Conservation (phyloP, 257 asterid species). For the Salvia hispanica region DNA sequence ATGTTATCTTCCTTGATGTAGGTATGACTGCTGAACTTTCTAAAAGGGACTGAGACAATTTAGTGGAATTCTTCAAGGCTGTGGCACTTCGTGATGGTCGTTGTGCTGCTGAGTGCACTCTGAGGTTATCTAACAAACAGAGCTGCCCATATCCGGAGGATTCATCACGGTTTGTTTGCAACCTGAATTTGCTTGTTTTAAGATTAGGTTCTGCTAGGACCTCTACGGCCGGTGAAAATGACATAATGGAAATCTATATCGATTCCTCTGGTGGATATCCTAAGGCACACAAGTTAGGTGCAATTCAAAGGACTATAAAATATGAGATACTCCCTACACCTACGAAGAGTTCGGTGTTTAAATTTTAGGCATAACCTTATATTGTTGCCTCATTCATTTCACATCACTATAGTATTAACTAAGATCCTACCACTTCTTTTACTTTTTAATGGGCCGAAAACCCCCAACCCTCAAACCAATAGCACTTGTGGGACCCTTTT, state of each 20-base stretch:
- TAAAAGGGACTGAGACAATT: conserved; percentile 60
- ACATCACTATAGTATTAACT: no score
- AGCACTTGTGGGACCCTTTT: no score
- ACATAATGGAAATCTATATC: not conserved
- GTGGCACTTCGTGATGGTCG: conserved; percentile 89
- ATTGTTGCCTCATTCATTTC: no score
- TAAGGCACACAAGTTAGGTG: not conserved
- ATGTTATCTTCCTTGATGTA: conserved; percentile 83
- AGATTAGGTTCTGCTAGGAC: not conserved
- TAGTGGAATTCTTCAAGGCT: conserved; percentile 85
- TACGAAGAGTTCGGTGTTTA: no score
- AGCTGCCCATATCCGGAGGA: conserved; percentile 73
- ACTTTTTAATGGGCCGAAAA: no score
- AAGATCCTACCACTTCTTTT: no score
- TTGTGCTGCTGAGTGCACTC: conserved; percentile 80
- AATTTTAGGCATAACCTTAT: no score
- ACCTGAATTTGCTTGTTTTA: conserved; percentile 25
- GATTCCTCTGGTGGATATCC: not conserved
- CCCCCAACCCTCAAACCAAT: no score
- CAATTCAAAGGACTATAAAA: not conserved
- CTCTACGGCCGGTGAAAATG: not conserved
- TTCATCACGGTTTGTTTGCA: conserved; percentile 66
- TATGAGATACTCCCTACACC: not conserved
- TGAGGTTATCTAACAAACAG: conserved; percentile 75
- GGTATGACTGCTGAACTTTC: conserved; percentile 99